Evolutionary conservation across 106 monocot species (phyloP), one percentile per base, ranked within the genome.

Genomic region (Amphibolis antarctica): DNA sequence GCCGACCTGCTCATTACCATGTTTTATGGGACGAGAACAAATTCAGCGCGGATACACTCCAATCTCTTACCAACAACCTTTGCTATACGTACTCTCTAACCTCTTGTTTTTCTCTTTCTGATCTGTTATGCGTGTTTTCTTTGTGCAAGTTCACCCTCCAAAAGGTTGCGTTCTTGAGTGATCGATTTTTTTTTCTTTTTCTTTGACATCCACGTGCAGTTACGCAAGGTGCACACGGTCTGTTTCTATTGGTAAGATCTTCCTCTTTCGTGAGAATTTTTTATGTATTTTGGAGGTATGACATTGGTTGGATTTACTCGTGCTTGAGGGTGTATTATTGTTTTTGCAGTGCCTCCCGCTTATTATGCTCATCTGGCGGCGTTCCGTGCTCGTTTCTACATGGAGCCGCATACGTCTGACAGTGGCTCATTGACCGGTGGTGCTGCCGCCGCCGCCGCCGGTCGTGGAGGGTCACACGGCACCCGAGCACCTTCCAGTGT

Each of bases 21-120:
- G 92, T 92, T 58, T 43, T 87, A 9, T 92, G 92, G 87, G 92
- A 92, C 61, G 92, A 92, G 60, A 92, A 87, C 80, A 87, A 92
- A 10, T 92, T 92, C 62, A 76, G 77, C 12, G 87, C 87, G 4
- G 87, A 92, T 64, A 67, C 29, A 21, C 47, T 92, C 19, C 87
- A 92, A 55, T 64, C 76, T 36, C 82, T 98, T 14, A 98, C 86
- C 0, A 90, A 98, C 84, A 90, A 98, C 67, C 74, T 98, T 0
- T 98, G 96, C 57, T 98, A 98, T 76, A 98, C 90, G 86, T 93
- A 83, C 22, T 5, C 28, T 44, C 12, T 44, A 42, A 4, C 7
- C 36, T 36, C 2, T 36, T 36, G 2, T 36, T 36, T 52, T 22
- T 22, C 53, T 53, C 53, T 4, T 53, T 21, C 2, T 9, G 9